Conservation (phyloP, 139 green algal genomes). For the Auxenochlorella pyrenoidosa region DNA sequence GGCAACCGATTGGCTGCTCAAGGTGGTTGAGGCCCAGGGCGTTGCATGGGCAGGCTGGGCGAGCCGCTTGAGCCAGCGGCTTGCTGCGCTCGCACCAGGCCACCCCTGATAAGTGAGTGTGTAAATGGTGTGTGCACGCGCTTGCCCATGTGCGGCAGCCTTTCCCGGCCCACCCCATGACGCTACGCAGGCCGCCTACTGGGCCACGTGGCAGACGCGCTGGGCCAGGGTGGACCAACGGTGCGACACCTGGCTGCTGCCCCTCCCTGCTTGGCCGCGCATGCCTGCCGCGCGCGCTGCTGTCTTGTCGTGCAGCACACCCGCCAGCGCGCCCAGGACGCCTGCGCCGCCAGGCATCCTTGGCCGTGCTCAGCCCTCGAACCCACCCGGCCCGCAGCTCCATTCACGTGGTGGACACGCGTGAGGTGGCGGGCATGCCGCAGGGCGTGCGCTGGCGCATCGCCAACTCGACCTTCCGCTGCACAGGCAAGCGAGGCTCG, state of each 20-base stretch:
- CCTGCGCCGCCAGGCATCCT: too few species aligned
- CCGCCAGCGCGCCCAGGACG: too few species aligned
- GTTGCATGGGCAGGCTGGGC: too few species aligned
- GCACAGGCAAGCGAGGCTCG: slow-evolving; percentile 14
- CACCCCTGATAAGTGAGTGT: too few species aligned
- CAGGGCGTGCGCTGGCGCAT: slow-evolving; percentile 24
- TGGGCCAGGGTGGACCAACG: slow-evolving; percentile 17
- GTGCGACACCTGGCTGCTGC: background rate
- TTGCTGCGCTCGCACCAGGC: background rate
- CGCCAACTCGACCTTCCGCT: slow-evolving; percentile 13
- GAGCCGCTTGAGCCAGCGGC: background rate
- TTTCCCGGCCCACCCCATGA: too few species aligned
- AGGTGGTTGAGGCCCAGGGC: background rate
- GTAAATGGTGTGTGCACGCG: too few species aligned
- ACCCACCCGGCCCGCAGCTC: background rate
- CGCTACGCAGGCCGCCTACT: slow-evolving; percentile 13
- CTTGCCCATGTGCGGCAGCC: too few species aligned
- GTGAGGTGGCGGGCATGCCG: background rate
- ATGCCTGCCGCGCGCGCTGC: too few species aligned
- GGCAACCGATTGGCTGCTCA: slow-evolving; percentile 26
- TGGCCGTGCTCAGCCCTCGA: too few species aligned
- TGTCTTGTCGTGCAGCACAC: too few species aligned
- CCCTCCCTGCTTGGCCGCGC: too few species aligned
- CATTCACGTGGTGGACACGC: background rate
- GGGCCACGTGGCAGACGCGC: background rate